phyloP scores from a whole-genome alignment of 306 rosid species.

The Cicer yamashitae region DNA sequence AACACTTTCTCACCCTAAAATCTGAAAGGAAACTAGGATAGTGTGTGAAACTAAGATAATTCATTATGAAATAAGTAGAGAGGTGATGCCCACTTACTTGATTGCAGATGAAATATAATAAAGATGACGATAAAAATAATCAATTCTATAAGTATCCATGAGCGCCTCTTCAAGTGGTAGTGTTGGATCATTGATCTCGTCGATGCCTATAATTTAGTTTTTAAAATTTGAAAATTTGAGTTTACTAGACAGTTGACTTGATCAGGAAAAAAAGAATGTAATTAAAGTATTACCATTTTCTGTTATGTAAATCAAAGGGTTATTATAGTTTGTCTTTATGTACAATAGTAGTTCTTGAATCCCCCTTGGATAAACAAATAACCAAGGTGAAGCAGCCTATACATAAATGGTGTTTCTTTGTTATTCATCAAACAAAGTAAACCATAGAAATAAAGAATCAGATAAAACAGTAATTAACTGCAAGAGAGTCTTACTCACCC shows the following conservation, averaged over 20 bases:
- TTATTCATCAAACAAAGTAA: conserved; percentile 21
- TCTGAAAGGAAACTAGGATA: neutral
- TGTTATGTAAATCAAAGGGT: conserved; percentile 68
- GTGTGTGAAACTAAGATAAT: neutral
- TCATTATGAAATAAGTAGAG: conserved; percentile 3
- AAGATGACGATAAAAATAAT: conserved; percentile 62
- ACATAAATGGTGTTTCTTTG: neutral
- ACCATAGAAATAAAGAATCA: neutral
- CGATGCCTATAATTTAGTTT: conserved; percentile 52
- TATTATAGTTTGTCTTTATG: conserved; percentile 53
- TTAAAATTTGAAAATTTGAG: neutral
- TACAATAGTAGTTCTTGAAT: conserved; percentile 54
- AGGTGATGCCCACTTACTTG: conserved; percentile 48
- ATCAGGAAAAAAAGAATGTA: neutral
- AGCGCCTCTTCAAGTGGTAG: conserved; percentile 55
- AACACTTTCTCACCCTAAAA: too few species aligned
- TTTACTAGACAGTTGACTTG: conserved; percentile 1
- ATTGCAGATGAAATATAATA: conserved; percentile 54
- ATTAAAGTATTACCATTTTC: conserved; percentile 60
- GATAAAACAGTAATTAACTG: neutral
- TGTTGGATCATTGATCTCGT: conserved; percentile 57
- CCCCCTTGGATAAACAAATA: conserved; percentile 64
- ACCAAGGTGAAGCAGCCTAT: conserved; percentile 64
- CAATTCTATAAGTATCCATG: conserved; percentile 60
- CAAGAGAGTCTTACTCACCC: conserved; percentile 37